Base-by-base conservation (phyloP, 1,284 basidiomycete genomes). In the Cronartium quercuum region DNA sequence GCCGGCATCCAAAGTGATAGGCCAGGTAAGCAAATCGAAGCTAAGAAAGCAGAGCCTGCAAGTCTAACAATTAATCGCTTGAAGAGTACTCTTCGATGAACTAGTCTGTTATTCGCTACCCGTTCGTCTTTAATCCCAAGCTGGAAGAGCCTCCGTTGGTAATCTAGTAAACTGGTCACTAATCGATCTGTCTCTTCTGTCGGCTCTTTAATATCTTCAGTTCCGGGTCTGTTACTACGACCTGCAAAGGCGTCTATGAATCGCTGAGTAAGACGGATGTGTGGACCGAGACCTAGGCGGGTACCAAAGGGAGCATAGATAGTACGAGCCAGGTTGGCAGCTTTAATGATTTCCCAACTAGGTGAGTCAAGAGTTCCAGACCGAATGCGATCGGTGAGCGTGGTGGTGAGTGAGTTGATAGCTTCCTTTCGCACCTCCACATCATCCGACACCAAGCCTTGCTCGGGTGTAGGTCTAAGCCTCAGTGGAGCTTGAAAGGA, bases 251-350 rank as follows among this genome's bases (percentile, higher is more conserved):
- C 88, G 77, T 91, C 90, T 13, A 91, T 83, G 80, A 92, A 92
- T 40, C 79, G 65, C 75, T 80, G 80, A 38, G 80, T 78, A 18
- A 78, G 55, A n/a, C 76, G 75, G 42, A 78, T 73, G 44, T 77
- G 74, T 42, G 76, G 71, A 21, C 75, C 75, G 9, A 93, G 84
- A 68, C 85, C 86, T 88, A 93, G 91, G 10, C 83, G 84, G 10
- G 91, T 92, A 51, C 91, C 91, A 6, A 92, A 83, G 0, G 91
- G 91, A 0, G 87, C 91, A 79, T 93, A 93, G 41, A 93, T 88
- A 29, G 89, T 83, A 13, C 89, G 85, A 2, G 90, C 89, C 44
- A 90, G 84, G 80, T 91, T 91, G 15, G 89, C 88, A 15, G 85
- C 86, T 55, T 90, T 86, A 51, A 91, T 85, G 29, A 90, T 82